Conservation (phyloP, 2,329 filamentous ascomycete genomes). For the Aspergillus versicolor region DNA sequence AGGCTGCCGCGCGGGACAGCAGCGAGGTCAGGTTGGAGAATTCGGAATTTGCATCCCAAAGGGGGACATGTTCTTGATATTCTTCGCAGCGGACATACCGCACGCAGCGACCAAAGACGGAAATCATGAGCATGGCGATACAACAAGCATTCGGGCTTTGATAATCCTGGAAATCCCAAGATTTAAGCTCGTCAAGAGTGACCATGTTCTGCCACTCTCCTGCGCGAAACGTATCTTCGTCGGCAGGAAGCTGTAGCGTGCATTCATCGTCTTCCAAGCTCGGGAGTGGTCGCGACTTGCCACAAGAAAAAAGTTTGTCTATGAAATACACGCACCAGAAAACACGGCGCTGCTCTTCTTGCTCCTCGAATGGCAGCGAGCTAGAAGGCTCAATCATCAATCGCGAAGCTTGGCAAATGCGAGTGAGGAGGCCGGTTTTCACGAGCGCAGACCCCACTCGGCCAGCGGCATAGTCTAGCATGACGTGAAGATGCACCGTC, state of each 20-base stretch:
- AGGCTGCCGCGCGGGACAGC: constrained; percentile 8
- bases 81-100: background rate
- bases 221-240: constrained; percentile 17
- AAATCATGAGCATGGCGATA: background rate
- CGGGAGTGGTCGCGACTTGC: constrained; percentile 20
- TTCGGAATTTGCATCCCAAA: constrained; percentile 19
- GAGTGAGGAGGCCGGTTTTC: constrained; percentile 19
- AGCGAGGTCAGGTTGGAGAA: constrained; percentile 33
- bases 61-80: background rate
- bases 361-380: constrained; percentile 20
- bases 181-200: constrained; percentile 22
- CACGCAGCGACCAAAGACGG: background rate
- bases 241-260: constrained; percentile 26
- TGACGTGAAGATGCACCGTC: constrained; percentile 36
- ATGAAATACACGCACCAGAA: constrained; percentile 34
- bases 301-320: constrained; percentile 31
- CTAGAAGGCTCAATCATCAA: constrained; percentile 25
- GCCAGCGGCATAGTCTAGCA: constrained; percentile 40
- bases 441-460: constrained; percentile 36
- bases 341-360: constrained; percentile 28
- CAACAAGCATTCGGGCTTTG: constrained; percentile 14
- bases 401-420: background rate
- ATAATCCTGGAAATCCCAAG: constrained; percentile 19
- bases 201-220: constrained; percentile 15
- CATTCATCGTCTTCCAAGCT: constrained; percentile 24